Evolutionary conservation across 2,329 filamentous ascomycete genomes (phyloP).

Genomic region (Penicillium sumatraense): DNA sequence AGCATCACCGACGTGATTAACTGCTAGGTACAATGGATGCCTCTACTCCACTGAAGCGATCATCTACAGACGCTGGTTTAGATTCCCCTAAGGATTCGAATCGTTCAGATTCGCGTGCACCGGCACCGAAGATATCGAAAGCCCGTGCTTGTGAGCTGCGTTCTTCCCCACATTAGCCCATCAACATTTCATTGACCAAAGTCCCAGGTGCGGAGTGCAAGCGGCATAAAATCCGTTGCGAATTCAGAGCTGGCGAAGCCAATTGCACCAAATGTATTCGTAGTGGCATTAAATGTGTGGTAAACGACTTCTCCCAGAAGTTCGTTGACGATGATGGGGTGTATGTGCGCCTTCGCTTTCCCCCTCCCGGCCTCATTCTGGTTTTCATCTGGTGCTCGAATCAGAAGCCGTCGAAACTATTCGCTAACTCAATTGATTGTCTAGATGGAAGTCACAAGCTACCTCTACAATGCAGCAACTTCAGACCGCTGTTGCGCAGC

Average conservation of each 20-base stretch:
- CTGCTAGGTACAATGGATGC: conserved; percentile 25
- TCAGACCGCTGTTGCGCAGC: conserved; percentile 51
- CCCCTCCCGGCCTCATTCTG: not conserved
- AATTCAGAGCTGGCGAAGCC: conserved; percentile 51
- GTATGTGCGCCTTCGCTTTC: conserved; percentile 38
- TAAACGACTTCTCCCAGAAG: conserved; percentile 61
- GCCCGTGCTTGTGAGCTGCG: conserved; percentile 44
- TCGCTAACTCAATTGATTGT: not conserved
- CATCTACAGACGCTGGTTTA: conserved; percentile 40
- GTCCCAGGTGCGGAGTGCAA: conserved; percentile 55
- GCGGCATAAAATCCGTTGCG: conserved; percentile 61
- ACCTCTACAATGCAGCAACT: conserved; percentile 48
- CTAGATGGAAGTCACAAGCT: conserved; percentile 53
- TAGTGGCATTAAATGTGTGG: conserved; percentile 56
- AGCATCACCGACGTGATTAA: conserved; percentile 24
- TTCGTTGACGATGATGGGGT: conserved; percentile 59
- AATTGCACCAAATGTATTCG: conserved; percentile 57
- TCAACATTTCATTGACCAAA: not conserved
- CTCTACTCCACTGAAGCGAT: conserved; percentile 40
- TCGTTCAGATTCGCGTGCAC: conserved; percentile 28
- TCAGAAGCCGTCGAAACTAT: not conserved
- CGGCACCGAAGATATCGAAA: conserved; percentile 44
- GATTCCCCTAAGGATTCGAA: conserved; percentile 34
- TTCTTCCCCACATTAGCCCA: conserved; percentile 10
- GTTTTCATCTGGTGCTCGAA: not conserved